Conservation (phyloP, 106 monocot species). For the Dendrobium chrysotoxum region DNA sequence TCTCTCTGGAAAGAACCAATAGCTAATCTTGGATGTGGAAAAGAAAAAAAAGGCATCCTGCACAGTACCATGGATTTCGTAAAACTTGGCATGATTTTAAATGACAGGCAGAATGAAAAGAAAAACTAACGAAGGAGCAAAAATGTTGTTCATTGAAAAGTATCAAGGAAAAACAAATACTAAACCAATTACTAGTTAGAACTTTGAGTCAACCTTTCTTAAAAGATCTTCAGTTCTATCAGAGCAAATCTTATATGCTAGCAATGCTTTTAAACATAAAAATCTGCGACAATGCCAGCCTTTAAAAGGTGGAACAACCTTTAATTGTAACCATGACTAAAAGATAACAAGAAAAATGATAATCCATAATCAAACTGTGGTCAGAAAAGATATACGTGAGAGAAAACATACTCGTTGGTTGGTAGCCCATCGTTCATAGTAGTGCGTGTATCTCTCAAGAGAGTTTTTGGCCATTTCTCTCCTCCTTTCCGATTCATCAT, state of each 20-base stretch:
- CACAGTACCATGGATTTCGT: background rate
- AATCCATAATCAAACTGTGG: background rate
- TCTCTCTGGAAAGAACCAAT: background rate
- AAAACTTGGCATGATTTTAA: background rate
- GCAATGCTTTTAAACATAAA: background rate
- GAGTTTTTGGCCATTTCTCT: conserved; percentile 94
- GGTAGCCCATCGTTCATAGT: conserved; percentile 93
- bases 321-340: background rate
- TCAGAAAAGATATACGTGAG: conserved; percentile 4
- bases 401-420: conserved; percentile 53
- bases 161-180: background rate
- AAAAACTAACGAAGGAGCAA: background rate
- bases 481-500: conserved; percentile 88
- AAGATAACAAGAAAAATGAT: background rate
- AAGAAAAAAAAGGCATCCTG: background rate
- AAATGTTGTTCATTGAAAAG: background rate
- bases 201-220: background rate
- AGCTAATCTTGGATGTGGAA: background rate
- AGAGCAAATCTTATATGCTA: background rate
- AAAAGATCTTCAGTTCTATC: background rate
- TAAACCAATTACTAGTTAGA: background rate
- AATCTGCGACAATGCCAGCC: background rate
- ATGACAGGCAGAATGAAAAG: background rate
- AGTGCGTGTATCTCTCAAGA: conserved; percentile 90
- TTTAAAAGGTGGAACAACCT: background rate